Base-by-base conservation (phyloP, 2,329 filamentous ascomycete species). In the Colletotrichum chlorophyti region DNA sequence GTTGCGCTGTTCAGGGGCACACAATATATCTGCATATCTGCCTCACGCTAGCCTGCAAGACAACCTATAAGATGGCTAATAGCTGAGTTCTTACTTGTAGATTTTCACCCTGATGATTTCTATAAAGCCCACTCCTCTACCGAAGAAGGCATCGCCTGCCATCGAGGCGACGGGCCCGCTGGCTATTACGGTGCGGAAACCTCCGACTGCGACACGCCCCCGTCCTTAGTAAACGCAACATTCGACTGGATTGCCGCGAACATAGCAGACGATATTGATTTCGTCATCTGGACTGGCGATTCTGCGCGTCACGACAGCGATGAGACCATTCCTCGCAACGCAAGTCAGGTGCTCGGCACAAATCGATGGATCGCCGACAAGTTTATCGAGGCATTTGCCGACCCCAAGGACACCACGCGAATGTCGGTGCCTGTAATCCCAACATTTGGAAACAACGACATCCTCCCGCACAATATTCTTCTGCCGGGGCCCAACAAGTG, bases 361-460 rank as follows among this genome's bases (percentile, higher is more conserved):
- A 99, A 99, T 72, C 79, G 85, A 63, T 80, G 86, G 64, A 80
- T 97, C 62, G 88, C 93, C 45, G 76, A 87, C 66, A 91, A 91
- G 72, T 91, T 98, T 72, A 75, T 83, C 42, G 84, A 93, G 17
- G 81, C 90, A 9, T 97, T 97, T 32, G 78, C 83, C 37, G 78
- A 84, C 63, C 70, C 79, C 58, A 71, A 79, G 50, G 69, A 76
- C 61, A 79, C 79, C n/a, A 78, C 84, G 51, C 84, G 85, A 55
- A 83, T 93, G 58, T 74, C 81, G 11, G 83, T 98, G 4, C 94
- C 95, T 4, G 85, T 98, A 26, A 82, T 99, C 17, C 93, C 95
- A 0, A 97, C 89, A 0, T 88, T 97, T 65, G 95, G 95, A 60
- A 99, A 99, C 77, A 99, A 99, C 74, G 95, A 99, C 69, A 93